phyloP scores from a whole-genome alignment of 352 stramenopile genomes.

The Phytopythium vexans region DNA sequence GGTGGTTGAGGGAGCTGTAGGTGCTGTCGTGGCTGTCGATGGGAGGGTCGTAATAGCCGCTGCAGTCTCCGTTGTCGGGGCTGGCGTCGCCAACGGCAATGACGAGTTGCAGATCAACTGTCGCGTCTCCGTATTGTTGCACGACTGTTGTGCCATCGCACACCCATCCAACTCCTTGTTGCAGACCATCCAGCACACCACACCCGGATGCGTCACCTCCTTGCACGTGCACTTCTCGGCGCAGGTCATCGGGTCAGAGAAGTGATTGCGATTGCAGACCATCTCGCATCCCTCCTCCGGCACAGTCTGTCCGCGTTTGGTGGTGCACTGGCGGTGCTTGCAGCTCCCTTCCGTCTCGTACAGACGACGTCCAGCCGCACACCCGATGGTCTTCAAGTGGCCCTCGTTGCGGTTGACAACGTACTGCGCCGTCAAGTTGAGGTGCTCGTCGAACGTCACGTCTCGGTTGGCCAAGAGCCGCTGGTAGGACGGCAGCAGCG shows the following conservation, averaged over 20 bases:
- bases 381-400: slow-evolving; percentile 39
- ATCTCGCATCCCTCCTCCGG: slow-evolving; percentile 28
- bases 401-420: slow-evolving; percentile 16
- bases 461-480: slow-evolving; percentile 23
- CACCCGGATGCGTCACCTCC: slow-evolving; percentile 17
- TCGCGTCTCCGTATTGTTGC: slow-evolving; percentile 17
- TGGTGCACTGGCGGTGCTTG: slow-evolving; percentile 25
- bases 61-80: slow-evolving; percentile 4
- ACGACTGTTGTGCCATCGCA: slow-evolving; percentile 28
- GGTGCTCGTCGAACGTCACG: slow-evolving; percentile 35
- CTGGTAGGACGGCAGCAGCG: slow-evolving; percentile 41
- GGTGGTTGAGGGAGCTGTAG: too few species aligned
- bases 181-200: slow-evolving; percentile 65
- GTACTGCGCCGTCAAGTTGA: slow-evolving; percentile 34
- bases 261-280: slow-evolving; percentile 35
- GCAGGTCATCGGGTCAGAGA: slow-evolving; percentile 35
- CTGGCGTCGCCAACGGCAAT: neutral
- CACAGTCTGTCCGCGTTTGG: slow-evolving; percentile 20
- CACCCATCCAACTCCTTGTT: slow-evolving; percentile 25
- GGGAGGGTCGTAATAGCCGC: neutral
- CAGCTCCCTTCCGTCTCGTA: slow-evolving; percentile 35
- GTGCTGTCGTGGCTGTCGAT: too few species aligned
- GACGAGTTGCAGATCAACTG: slow-evolving; percentile 17
- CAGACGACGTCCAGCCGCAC: slow-evolving; percentile 33
- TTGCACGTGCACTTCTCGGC: slow-evolving; percentile 39